phyloP scores from a whole-genome alignment of 352 stramenopile species.

The Globisporangium cylindrosporum region DNA sequence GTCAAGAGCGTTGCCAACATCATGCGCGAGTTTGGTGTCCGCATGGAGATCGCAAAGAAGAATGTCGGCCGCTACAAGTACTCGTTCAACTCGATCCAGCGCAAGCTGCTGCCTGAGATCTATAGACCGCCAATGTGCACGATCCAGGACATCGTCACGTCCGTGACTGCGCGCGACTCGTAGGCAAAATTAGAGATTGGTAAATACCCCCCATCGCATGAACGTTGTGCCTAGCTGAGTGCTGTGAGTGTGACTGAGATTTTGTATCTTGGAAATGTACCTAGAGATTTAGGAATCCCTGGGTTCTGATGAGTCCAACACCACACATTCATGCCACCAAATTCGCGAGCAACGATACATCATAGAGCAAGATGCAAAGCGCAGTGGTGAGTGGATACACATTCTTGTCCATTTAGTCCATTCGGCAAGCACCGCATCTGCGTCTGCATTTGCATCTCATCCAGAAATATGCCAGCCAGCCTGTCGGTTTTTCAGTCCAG shows the following conservation, averaged over 20 bases:
- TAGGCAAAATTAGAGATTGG: conserved; percentile 22
- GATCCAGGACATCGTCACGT: conserved; percentile 92
- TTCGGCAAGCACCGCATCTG: background rate
- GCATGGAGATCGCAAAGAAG: conserved; percentile 96
- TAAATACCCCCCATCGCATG: background rate
- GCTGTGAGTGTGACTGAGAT: background rate
- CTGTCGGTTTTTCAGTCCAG: background rate
- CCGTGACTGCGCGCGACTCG: conserved; percentile 85
- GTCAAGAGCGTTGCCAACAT: conserved; percentile 83
- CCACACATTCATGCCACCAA: background rate
- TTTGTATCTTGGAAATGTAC: background rate
- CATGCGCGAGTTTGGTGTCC: conserved; percentile 90
- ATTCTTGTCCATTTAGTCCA: background rate
- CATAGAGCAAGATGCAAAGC: background rate
- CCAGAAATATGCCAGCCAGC: background rate
- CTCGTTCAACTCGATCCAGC: conserved; percentile 97
- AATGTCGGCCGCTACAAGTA: conserved; percentile 96
- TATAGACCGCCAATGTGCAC: conserved; percentile 88
- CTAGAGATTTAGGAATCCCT: background rate
- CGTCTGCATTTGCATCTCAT: background rate
- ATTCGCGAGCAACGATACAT: background rate
- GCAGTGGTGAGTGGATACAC: background rate
- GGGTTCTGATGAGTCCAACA: background rate
- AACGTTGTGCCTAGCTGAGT: background rate
- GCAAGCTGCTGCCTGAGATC: conserved; percentile 93